These are phyloP conservation scores for Blastomyces gilchristii DNA, from an alignment of 2,329 filamentous ascomycete species.

Conservation along the genomic window DNA sequence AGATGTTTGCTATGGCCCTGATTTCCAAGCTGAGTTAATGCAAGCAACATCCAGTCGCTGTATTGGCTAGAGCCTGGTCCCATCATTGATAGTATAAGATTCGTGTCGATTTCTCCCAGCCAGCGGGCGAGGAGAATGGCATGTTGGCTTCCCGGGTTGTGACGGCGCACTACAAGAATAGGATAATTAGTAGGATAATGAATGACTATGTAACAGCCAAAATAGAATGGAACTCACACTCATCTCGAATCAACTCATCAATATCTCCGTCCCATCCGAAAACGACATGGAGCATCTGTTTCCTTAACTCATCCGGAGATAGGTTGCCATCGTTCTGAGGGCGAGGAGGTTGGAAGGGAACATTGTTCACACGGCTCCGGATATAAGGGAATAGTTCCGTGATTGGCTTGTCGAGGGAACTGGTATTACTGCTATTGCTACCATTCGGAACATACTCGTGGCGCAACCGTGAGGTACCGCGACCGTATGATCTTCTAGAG, in stretches of 20 bases:
- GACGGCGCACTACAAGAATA: constrained; percentile 48
- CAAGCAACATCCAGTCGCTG: constrained; percentile 93
- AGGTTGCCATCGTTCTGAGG: constrained; percentile 48
- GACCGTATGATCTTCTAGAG: constrained; percentile 31
- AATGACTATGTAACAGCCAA: not conserved
- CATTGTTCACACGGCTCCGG: constrained; percentile 66
- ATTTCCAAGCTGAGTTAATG: constrained; percentile 75
- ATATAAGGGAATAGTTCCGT: constrained; percentile 81
- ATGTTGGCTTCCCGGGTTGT: constrained; percentile 61
- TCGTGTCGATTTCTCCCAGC: constrained; percentile 75
- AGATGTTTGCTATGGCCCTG: constrained; percentile 76
- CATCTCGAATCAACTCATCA: constrained; percentile 70
- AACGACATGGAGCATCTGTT: constrained; percentile 84
- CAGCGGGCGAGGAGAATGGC: constrained; percentile 82
- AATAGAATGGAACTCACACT: constrained; percentile 42
- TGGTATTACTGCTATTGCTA: not conserved
- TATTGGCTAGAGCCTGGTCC: constrained; percentile 78
- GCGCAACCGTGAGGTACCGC: constrained; percentile 57
- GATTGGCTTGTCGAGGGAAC: constrained; percentile 58
- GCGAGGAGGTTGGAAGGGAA: constrained; percentile 65
- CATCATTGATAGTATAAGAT: constrained; percentile 66
- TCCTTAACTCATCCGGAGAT: constrained; percentile 66
- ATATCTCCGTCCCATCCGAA: constrained; percentile 92
- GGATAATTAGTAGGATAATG: constrained; percentile 14
- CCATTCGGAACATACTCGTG: constrained; percentile 68